Conservation (phyloP, 805 yeast genomes). For the Kluyveromyces lactis region DNA sequence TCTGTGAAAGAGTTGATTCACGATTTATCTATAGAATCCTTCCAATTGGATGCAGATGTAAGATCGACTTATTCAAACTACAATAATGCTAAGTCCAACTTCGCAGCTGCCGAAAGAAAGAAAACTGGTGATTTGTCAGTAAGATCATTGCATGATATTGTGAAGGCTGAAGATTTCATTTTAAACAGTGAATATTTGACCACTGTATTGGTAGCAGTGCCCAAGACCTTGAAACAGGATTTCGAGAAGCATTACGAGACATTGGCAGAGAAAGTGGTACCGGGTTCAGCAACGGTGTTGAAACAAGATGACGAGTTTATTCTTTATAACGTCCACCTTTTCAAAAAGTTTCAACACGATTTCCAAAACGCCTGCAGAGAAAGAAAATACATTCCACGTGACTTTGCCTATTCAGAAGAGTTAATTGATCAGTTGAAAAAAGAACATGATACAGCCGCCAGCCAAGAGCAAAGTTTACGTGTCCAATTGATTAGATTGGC, state of each 20-base stretch:
- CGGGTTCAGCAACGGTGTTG: slow-evolving; percentile 72
- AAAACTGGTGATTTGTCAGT: slow-evolving; percentile 90
- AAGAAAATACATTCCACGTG: slow-evolving; percentile 85
- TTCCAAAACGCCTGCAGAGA: slow-evolving; percentile 72
- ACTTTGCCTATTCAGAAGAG: slow-evolving; percentile 78
- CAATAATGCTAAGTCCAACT: slow-evolving; percentile 73
- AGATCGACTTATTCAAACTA: slow-evolving; percentile 66
- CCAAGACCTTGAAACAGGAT: slow-evolving; percentile 49
- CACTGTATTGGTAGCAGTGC: slow-evolving; percentile 84
- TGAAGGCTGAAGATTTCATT: slow-evolving; percentile 75
- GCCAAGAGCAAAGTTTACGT: slow-evolving; percentile 62
- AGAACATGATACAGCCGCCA: slow-evolving; percentile 70
- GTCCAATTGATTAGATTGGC: slow-evolving; percentile 78
- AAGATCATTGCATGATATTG: slow-evolving; percentile 82
- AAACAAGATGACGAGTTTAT: slow-evolving; percentile 65
- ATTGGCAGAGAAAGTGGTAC: slow-evolving; percentile 74
- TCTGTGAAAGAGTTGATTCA: slow-evolving; percentile 70
- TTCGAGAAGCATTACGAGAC: slow-evolving; percentile 71
- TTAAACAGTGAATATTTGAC: slow-evolving; percentile 77
- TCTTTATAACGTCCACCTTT: slow-evolving; percentile 72
- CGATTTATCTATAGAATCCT: slow-evolving; percentile 64
- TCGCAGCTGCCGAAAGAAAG: slow-evolving; percentile 85
- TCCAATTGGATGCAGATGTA: slow-evolving; percentile 78
- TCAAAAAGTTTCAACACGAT: slow-evolving; percentile 69
- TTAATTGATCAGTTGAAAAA: slow-evolving; percentile 59